Conservation (phyloP, 2,329 filamentous ascomycete species). For the Cryoendolithus antarcticus region DNA sequence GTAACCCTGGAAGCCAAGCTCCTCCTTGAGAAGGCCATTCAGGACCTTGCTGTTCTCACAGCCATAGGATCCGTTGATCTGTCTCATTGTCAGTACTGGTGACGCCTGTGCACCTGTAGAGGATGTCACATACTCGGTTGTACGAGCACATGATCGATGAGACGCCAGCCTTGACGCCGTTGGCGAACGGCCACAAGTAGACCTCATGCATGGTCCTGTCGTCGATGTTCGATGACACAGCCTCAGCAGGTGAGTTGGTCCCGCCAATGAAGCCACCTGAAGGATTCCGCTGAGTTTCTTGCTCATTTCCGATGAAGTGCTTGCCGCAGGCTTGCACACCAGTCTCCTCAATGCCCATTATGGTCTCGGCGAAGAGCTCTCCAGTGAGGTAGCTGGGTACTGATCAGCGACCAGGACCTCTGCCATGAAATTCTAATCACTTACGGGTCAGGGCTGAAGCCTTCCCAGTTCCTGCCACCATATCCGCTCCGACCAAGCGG, state of each 20-base stretch:
- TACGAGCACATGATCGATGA: constrained; percentile 24
- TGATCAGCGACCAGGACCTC: neutral
- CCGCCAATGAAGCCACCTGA: constrained; percentile 10
- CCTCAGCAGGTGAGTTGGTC: constrained; percentile 17
- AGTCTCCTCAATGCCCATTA: constrained; percentile 30
- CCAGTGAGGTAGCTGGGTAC: constrained; percentile 45
- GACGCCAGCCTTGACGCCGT: constrained; percentile 18
- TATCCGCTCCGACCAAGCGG: constrained; percentile 19
- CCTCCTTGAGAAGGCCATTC: constrained; percentile 58
- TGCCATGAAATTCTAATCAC: constrained; percentile 33
- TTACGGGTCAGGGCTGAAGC: constrained; percentile 39
- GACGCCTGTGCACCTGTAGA: constrained; percentile 40
- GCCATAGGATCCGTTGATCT: constrained; percentile 52
- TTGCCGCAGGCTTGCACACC: constrained; percentile 34
- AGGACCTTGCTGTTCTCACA: constrained; percentile 52
- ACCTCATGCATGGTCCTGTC: constrained; percentile 56
- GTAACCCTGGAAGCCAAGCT: constrained; percentile 59
- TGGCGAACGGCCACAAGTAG: constrained; percentile 21
- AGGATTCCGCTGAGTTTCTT: constrained; percentile 21
- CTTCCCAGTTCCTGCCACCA: constrained; percentile 21
- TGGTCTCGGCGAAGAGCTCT: constrained; percentile 47
- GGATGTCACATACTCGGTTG: constrained; percentile 59
- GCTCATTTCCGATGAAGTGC: constrained; percentile 42
- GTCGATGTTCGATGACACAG: constrained; percentile 22
- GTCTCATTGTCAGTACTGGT: constrained; percentile 47